Evolutionary conservation across 1,139 yeast species (phyloP).

Genomic region (Candida labiduridarum): DNA sequence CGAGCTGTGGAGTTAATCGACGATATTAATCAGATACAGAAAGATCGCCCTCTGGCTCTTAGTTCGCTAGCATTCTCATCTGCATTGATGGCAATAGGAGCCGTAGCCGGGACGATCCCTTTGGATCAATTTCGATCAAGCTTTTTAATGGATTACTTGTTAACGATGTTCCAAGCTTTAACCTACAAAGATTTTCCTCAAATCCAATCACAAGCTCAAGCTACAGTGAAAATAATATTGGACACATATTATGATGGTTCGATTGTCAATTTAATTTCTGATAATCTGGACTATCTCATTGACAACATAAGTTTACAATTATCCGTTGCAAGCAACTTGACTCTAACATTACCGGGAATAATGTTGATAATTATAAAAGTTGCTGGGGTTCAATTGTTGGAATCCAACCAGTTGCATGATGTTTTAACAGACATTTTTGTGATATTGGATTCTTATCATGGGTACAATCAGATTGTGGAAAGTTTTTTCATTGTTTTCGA

Average conservation of each 20-base stretch:
- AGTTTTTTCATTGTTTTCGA: slow-evolving; percentile 76
- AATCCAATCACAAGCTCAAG: slow-evolving; percentile 35
- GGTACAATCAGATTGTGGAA: slow-evolving; percentile 69
- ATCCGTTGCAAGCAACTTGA: slow-evolving; percentile 61
- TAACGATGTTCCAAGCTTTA: slow-evolving; percentile 37
- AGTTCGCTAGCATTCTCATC: slow-evolving; percentile 24
- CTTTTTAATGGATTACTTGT: slow-evolving; percentile 35
- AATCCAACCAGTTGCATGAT: slow-evolving; percentile 63
- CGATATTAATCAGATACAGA: slow-evolving; percentile 16
- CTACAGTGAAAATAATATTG: slow-evolving; percentile 43
- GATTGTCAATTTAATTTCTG: slow-evolving; percentile 54
- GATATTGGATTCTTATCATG: slow-evolving; percentile 81
- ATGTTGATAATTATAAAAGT: slow-evolving; percentile 66
- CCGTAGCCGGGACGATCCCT: slow-evolving; percentile 24
- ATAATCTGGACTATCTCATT: slow-evolving; percentile 77
- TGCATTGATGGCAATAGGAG: slow-evolving; percentile 36
- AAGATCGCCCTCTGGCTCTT: not conserved
- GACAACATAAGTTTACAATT: slow-evolving; percentile 73
- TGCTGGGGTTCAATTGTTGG: slow-evolving; percentile 66
- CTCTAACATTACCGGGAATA: slow-evolving; percentile 74
- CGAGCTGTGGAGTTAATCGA: slow-evolving; percentile 30
- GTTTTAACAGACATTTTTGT: slow-evolving; percentile 73
- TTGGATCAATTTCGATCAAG: slow-evolving; percentile 33
- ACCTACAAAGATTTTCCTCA: slow-evolving; percentile 30
- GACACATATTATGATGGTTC: slow-evolving; percentile 58